phyloP scores from a whole-genome alignment of 345 rosid genomes.

The Dovyalis caffra region DNA sequence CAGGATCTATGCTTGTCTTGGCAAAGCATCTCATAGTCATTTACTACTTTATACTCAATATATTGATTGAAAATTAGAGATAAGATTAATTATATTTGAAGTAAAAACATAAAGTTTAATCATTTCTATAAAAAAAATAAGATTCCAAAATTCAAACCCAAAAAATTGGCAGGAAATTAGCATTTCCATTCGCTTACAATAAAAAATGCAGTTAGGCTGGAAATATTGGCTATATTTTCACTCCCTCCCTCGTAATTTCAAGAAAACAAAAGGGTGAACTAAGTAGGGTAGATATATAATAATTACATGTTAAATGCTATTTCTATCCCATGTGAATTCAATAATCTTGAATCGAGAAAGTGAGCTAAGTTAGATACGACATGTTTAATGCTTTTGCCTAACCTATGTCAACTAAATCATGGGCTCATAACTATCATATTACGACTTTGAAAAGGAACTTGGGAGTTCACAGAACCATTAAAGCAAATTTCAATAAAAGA shows the following conservation, averaged over 20 bases:
- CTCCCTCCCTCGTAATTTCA: neutral
- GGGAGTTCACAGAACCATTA: neutral
- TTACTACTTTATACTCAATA: no score
- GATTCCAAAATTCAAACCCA: no score
- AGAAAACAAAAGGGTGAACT: neutral
- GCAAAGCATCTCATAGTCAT: neutral
- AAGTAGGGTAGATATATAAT: neutral
- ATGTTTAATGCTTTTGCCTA: no score
- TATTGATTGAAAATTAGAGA: no score
- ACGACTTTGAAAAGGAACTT: neutral
- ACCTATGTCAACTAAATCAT: neutral
- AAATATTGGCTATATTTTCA: neutral
- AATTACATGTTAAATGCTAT: neutral
- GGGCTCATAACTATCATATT: neutral
- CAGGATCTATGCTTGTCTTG: slow-evolving; percentile 4
- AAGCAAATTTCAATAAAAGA: no score
- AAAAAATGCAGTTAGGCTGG: neutral
- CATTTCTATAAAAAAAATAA: no score
- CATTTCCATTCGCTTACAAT: neutral
- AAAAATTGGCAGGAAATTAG: neutral
- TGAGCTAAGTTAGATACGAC: no score
- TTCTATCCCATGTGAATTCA: neutral
- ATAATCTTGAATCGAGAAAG: neutral
- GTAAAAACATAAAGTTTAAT: no score
- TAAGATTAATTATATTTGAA: no score